Evolutionary conservation across 139 green algal species (phyloP).

Genomic region (Micractinium conductrix): DNA sequence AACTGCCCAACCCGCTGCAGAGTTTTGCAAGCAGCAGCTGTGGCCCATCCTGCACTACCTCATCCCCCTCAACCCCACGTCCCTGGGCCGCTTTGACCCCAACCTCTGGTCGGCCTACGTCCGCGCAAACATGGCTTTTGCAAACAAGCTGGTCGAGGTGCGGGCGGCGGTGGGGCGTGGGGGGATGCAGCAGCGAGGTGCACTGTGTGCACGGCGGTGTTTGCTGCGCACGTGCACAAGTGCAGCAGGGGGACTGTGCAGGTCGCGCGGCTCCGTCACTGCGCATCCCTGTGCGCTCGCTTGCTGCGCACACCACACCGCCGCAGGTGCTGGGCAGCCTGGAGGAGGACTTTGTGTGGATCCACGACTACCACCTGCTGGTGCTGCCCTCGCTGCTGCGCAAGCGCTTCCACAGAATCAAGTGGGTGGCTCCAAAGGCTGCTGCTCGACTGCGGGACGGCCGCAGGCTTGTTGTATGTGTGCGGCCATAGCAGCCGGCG

Average conservation of each 20-base stretch:
- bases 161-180: no score
- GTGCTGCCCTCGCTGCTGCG: constrained; percentile 94
- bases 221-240: no score
- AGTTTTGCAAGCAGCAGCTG: constrained; percentile 98
- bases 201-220: neutral
- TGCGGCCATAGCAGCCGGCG: no score
- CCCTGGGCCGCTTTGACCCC: constrained; percentile 82
- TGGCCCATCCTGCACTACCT: constrained; percentile 99
- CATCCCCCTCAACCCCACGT: constrained; percentile 84
- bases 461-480: no score
- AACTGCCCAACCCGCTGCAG: constrained; percentile 40
- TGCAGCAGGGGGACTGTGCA: no score
- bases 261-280: no score
- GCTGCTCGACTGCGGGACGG: neutral
- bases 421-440: constrained; percentile 29
- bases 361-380: constrained; percentile 99
- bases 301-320: neutral
- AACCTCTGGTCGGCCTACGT: constrained; percentile 97
- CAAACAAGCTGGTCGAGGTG: constrained; percentile 82
- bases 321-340: constrained; percentile 53
- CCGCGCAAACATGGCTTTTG: constrained; percentile 95
- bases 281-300: neutral
- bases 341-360: constrained; percentile 96
- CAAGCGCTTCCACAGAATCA: constrained; percentile 78
- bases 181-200: no score